These are phyloP conservation scores for Sclerotinia spermophila DNA, from an alignment of 2,329 filamentous ascomycete genomes.

Conservation along the genomic window DNA sequence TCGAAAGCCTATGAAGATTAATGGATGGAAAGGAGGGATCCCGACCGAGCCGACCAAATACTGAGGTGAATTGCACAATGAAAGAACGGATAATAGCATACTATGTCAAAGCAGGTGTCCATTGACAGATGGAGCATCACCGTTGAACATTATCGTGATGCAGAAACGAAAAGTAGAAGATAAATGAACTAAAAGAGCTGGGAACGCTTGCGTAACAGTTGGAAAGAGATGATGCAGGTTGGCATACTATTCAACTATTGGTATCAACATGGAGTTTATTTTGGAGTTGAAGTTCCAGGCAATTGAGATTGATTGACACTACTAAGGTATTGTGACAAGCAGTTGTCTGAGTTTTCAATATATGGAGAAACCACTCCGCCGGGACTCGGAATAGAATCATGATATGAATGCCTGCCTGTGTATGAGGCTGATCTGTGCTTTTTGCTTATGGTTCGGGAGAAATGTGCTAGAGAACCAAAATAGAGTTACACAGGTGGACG, in stretches of 20 bases:
- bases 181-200: background rate
- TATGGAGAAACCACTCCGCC: background rate
- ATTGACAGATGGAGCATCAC: constrained; percentile 10
- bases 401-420: background rate
- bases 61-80: background rate
- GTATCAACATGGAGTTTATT: background rate
- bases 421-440: background rate
- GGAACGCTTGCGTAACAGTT: background rate
- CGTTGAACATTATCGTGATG: constrained; percentile 22
- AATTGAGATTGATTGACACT: constrained; percentile 1
- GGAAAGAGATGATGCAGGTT: background rate
- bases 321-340: constrained; percentile 6
- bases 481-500: background rate
- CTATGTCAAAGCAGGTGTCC: constrained; percentile 12
- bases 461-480: background rate
- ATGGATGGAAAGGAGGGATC: background rate
- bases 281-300: background rate
- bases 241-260: background rate
- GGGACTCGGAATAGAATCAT: background rate
- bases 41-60: background rate
- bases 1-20: background rate
- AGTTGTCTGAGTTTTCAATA: background rate
- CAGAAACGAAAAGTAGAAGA: constrained; percentile 15
- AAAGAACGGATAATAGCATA: constrained; percentile 11
- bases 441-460: background rate